These are phyloP conservation scores for Phytophthora tubulina DNA, from an alignment of 352 stramenopile species.

Conservation along the genomic window DNA sequence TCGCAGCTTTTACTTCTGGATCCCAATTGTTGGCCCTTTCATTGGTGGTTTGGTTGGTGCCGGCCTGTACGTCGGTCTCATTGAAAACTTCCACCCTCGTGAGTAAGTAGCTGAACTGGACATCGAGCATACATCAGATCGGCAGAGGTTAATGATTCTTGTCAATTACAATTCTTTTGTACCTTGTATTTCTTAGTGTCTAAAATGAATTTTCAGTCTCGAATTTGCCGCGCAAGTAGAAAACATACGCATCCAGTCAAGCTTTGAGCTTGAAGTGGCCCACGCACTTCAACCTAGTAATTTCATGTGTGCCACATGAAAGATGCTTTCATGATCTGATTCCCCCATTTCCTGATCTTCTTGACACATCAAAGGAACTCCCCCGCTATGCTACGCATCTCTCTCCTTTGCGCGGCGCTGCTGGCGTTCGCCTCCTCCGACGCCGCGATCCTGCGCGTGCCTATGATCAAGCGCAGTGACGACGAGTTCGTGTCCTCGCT, in stretches of 20 bases:
- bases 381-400: constrained; percentile 21
- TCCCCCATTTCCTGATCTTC: constrained; percentile 8
- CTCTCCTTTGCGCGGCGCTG: constrained; percentile 39
- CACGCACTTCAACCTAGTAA: not conserved
- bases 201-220: too few species aligned
- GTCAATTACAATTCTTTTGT: constrained; percentile 13
- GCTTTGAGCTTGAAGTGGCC: not conserved
- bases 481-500: constrained; percentile 71
- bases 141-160: constrained; percentile 10
- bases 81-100: constrained; percentile 46
- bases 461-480: constrained; percentile 76
- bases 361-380: not conserved
- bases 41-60: constrained; percentile 46
- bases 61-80: constrained; percentile 44
- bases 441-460: constrained; percentile 63
- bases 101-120: constrained; percentile 23
- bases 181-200: not conserved
- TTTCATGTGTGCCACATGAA: not conserved
- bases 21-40: constrained; percentile 51
- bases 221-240: too few species aligned
- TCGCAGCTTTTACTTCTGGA: constrained; percentile 49
- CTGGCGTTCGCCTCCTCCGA: constrained; percentile 23
- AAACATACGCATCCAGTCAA: too few species aligned
- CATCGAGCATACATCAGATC: not conserved
- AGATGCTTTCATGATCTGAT: not conserved